These are phyloP conservation scores for Mimosa pudica DNA, from an alignment of 306 rosid genomes.

Conservation along the genomic window DNA sequence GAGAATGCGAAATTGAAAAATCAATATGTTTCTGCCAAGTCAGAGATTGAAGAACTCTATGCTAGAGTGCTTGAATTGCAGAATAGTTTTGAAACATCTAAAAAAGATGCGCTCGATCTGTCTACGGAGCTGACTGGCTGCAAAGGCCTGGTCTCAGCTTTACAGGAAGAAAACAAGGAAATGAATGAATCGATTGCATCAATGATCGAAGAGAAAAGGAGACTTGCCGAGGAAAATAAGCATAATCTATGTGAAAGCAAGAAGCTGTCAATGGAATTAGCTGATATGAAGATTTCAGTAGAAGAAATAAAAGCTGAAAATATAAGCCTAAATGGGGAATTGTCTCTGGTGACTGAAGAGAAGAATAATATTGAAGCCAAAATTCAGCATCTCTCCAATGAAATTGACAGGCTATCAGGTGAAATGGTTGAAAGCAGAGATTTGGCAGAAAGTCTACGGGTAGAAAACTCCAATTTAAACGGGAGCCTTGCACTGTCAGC, in stretches of 20 bases:
- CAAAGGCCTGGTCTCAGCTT: conserved; percentile 44
- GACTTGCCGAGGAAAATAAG: conserved; percentile 44
- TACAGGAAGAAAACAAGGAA: conserved; percentile 51
- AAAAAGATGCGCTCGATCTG: conserved; percentile 53
- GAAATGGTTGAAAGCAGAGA: conserved; percentile 61
- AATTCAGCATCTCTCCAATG: conserved; percentile 55
- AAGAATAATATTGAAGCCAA: conserved; percentile 54
- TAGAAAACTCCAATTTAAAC: conserved; percentile 55
- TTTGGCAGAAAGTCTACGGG: conserved; percentile 50
- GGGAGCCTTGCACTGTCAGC: conserved; percentile 56
- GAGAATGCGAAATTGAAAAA: conserved; percentile 57
- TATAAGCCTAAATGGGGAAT: conserved; percentile 44
- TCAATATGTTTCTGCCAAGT: conserved; percentile 43
- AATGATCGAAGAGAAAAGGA: conserved; percentile 46
- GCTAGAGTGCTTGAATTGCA: conserved; percentile 46
- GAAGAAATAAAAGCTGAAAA: conserved; percentile 62
- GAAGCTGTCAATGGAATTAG: conserved; percentile 55
- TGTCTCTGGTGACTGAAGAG: conserved; percentile 62
- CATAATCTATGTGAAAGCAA: conserved; percentile 42
- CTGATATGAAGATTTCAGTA: conserved; percentile 43
- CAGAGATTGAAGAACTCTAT: conserved; percentile 47
- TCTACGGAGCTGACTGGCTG: conserved; percentile 67
- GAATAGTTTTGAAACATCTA: conserved; percentile 55
- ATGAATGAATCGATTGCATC: conserved; percentile 42
- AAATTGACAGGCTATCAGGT: conserved; percentile 56